Percentiles rank a stretch among this genome's conserved stretches.
Evolutionary conservation across 495 filamentous ascomycete genomes (phyloP).

Genomic region (Pyronema omphalodes): DNA sequence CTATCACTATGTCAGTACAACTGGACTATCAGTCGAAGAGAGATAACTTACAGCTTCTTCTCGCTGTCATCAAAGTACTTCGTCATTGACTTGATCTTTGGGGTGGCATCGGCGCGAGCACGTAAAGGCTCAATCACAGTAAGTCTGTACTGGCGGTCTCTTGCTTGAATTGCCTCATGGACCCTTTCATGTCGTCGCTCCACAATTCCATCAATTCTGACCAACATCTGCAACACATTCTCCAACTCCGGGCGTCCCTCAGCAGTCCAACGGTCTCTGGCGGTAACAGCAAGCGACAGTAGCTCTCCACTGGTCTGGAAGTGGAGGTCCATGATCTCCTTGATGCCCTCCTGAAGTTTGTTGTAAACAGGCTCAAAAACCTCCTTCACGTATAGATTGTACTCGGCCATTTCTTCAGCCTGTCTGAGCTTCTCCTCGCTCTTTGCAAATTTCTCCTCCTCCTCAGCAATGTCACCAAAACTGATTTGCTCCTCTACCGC

Average conservation of each 20-base stretch:
- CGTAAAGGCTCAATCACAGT: conserved; percentile 27
- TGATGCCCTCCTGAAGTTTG: conserved; percentile 21
- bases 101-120: conserved; percentile 19
- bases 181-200: conserved; percentile 26
- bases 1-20: conserved; percentile 7
- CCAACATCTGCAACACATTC: conserved; percentile 19
- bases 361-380: conserved; percentile 21
- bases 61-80: conserved; percentile 28
- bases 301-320: conserved; percentile 4
- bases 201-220: conserved; percentile 14
- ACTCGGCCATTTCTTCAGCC: conserved; percentile 19
- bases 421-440: conserved; percentile 11
- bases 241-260: conserved; percentile 9
- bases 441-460: conserved; percentile 18
- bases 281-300: conserved; percentile 7
- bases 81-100: conserved; percentile 27
- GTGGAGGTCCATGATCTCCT: conserved; percentile 19
- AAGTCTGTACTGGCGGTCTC: conserved; percentile 25
- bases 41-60: conserved; percentile 18
- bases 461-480: conserved; percentile 19
- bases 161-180: conserved; percentile 22
- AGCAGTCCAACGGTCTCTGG: conserved; percentile 17
- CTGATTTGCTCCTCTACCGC: conserved; percentile 20
- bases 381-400: conserved; percentile 15
- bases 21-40: not conserved